Base-by-base conservation (phyloP, 768 basidiomycete species). In the Termitomyces titanicus region DNA sequence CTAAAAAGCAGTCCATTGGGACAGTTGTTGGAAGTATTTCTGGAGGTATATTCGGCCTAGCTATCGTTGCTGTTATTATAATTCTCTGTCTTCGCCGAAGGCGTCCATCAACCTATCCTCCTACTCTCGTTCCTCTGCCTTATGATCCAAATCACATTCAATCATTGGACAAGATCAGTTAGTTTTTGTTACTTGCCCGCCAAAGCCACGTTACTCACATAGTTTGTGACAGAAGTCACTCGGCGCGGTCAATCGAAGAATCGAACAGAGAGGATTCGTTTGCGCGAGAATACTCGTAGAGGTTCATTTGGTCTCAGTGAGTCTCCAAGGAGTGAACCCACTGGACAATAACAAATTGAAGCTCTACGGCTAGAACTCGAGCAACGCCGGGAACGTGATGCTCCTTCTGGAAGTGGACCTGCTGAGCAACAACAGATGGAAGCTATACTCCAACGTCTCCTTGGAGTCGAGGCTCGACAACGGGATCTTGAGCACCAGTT, bases 21-120 rank as follows among this genome's bases (percentile, higher is more conserved):
- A 24, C 53, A 31, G 55, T 58, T 24, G 45, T 55, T 5, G 57
- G 57, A 27, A 53, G 57, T 3, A n/a, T 48, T 37, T 22, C 55
- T 6, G 57, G 57, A 2, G 27, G 49, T 13, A 3, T 58, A 12
- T 35, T 46, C 18, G 31, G 27, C 7, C 29, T 55, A 6, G 17
- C 20, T 15, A 20, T 51, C 20, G 11, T 58, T 47, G 34, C 18
- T 34, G 31, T 24, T 12, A 4, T 24, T 9, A 15, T 40, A 17
- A 22, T 50, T 15, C 15, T 39, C n/a, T 54, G 13, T 34, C 47
- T 52, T 22, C 53, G 47, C 13, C 29, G 29, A 29, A 3, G 29
- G 9, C 29, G 29, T 29, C 29, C 29, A 9, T 3, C 29, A 29
- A n/a, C n/a, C n/a, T n/a, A n/a, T n/a, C 9, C 29, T 29, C 29